Conservation (phyloP, 1,284 basidiomycete genomes). For the Cryptococcus sp. region DNA sequence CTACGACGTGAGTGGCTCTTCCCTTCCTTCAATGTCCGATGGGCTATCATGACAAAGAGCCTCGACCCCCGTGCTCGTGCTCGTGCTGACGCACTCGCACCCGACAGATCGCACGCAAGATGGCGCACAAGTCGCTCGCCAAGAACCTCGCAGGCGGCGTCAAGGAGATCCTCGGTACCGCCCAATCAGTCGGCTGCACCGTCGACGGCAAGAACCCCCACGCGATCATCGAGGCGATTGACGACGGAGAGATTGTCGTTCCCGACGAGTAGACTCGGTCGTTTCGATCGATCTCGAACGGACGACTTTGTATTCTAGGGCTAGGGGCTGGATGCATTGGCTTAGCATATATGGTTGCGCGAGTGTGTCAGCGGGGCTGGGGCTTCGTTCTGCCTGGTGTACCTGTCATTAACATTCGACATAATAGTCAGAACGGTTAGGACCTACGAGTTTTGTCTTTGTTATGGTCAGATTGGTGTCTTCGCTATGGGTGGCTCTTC, state of each 20-base stretch:
- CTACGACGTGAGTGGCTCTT: conserved; percentile 63
- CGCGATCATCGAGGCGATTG: conserved; percentile 94
- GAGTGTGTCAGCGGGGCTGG: too few relatives aligned
- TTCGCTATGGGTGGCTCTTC: too few relatives aligned
- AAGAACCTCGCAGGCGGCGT: conserved; percentile 86
- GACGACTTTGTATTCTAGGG: background rate
- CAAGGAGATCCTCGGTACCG: conserved; percentile 93
- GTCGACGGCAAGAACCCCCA: conserved; percentile 92
- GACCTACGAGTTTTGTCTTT: too few relatives aligned
- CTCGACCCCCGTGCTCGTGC: too few relatives aligned
- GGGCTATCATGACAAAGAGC: background rate
- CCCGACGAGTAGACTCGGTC: conserved; percentile 79
- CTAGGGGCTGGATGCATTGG: conserved; percentile 1
- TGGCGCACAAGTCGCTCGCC: conserved; percentile 93
- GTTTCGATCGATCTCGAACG: background rate
- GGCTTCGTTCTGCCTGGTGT: too few relatives aligned
- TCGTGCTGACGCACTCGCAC: background rate
- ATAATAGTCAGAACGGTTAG: too few relatives aligned
- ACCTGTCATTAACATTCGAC: too few relatives aligned
- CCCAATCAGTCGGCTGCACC: conserved; percentile 92
- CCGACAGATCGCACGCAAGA: conserved; percentile 67
- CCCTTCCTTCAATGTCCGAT: background rate
- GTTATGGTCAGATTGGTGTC: too few relatives aligned
- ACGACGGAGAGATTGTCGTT: conserved; percentile 91
- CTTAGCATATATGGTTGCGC: background rate